Evolutionary conservation across 2,329 filamentous ascomycete species (phyloP).

Genomic region (Aspergillus versicolor): DNA sequence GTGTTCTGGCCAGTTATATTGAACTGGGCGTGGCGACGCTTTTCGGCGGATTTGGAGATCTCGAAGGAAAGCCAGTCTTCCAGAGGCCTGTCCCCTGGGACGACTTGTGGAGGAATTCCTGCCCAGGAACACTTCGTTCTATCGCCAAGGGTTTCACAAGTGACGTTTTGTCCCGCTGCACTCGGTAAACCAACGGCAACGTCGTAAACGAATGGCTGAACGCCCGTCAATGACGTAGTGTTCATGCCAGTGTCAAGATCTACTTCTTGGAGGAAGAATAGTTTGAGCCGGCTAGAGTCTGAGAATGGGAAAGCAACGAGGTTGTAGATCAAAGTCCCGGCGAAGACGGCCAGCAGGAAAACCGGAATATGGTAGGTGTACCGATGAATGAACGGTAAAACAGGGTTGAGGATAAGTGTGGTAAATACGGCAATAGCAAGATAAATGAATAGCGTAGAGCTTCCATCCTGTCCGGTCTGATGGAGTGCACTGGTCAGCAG

Average conservation of each 20-base stretch:
- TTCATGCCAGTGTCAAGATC: conserved; percentile 73
- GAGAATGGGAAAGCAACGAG: conserved; percentile 87
- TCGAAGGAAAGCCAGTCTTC: conserved; percentile 69
- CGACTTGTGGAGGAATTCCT: conserved; percentile 66
- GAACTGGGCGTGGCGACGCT: conserved; percentile 56
- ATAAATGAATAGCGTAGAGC: conserved; percentile 69
- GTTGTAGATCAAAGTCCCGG: conserved; percentile 80
- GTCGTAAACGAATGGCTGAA: conserved; percentile 64
- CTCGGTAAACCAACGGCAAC: conserved; percentile 71
- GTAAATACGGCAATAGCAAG: conserved; percentile 66
- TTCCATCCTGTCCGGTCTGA: conserved; percentile 85
- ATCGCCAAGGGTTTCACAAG: conserved; percentile 50
- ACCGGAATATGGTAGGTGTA: conserved; percentile 79
- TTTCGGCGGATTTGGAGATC: conserved; percentile 46
- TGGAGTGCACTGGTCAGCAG: conserved; percentile 69
- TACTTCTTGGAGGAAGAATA: conserved; percentile 80
- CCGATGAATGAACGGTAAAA: conserved; percentile 82
- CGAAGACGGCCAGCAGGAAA: conserved; percentile 70
- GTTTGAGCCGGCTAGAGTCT: conserved; percentile 72
- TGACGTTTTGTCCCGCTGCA: conserved; percentile 60
- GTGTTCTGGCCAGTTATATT: conserved; percentile 71
- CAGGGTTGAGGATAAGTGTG: conserved; percentile 70
- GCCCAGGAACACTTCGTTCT: conserved; percentile 67
- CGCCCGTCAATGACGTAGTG: conserved; percentile 66
- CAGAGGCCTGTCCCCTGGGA: conserved; percentile 42